A percentile compares a stretch with the other conserved stretches of the same genome.
Conservation (phyloP, 225 moss, liverwort and hornwort genomes). For the Sphagnum contortum region DNA sequence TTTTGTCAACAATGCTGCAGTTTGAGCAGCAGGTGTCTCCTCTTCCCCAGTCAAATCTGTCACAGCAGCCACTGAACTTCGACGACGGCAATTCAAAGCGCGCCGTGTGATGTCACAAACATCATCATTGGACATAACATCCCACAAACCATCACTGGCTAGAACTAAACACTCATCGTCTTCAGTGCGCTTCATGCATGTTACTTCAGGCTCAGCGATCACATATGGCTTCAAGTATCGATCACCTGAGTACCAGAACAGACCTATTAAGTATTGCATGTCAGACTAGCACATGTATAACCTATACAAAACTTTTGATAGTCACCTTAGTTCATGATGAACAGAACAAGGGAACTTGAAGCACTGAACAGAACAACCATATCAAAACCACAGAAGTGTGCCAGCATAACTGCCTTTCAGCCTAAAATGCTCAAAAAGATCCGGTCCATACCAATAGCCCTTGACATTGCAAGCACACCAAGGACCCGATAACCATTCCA, state of each 20-base stretch:
- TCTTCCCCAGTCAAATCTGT: slow-evolving; percentile 11
- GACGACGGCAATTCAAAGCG: slow-evolving; percentile 28
- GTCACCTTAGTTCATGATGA: too few species aligned
- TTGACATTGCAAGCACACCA: slow-evolving; percentile 95
- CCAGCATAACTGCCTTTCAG: too few species aligned
- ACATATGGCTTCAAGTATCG: slow-evolving; percentile 87
- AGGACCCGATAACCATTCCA: slow-evolving; percentile 98
- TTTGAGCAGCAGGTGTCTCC: slow-evolving; percentile 59
- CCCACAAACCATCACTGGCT: slow-evolving; percentile 99
- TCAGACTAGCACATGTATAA: background rate
- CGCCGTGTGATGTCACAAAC: slow-evolving; percentile 84
- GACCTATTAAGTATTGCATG: too few species aligned
- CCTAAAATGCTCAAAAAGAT: too few species aligned
- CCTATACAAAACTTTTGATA: background rate
- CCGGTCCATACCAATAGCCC: slow-evolving; percentile 62
- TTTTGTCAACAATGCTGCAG: slow-evolving; percentile 78
- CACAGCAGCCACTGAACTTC: slow-evolving; percentile 11
- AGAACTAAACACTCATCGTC: slow-evolving; percentile 84
- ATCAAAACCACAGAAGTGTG: too few species aligned
- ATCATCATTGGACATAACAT: slow-evolving; percentile 80
- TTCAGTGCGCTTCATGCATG: slow-evolving; percentile 55
- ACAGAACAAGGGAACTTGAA: too few species aligned
- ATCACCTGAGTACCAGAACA: slow-evolving; percentile 39
- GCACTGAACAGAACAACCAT: too few species aligned
- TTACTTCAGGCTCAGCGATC: slow-evolving; percentile 88